These are phyloP conservation scores for Flaveria linearis DNA, from an alignment of 129 eudicot species.

Conservation along the genomic window DNA sequence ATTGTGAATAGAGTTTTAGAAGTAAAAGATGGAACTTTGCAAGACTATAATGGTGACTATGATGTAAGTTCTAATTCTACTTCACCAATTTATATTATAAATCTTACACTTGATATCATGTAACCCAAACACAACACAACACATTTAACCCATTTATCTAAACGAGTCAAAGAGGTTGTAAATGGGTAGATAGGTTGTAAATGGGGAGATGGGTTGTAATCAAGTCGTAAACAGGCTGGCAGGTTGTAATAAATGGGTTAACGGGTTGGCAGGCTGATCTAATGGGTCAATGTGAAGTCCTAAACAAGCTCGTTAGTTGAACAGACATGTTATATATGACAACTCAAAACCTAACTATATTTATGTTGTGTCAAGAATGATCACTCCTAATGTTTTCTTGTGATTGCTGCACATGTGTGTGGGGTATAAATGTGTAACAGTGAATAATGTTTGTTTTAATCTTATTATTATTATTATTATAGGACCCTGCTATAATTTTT, in stretches of 20 bases:
- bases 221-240: background rate
- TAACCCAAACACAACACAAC: background rate
- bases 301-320: too few species aligned
- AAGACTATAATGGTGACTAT: slow-evolving; percentile 86
- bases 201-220: background rate
- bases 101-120: background rate
- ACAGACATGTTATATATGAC: background rate
- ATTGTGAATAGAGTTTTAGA: slow-evolving; percentile 92
- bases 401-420: background rate
- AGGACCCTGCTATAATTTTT: background rate
- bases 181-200: background rate
- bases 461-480: background rate
- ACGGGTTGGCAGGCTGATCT: background rate
- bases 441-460: background rate
- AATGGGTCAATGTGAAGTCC: too few species aligned
- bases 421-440: background rate
- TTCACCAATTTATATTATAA: slow-evolving; percentile 12
- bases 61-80: slow-evolving; percentile 59
- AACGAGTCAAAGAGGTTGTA: background rate
- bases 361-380: background rate
- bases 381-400: background rate
- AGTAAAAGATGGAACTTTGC: slow-evolving; percentile 76
- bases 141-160: background rate
- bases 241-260: too few species aligned
- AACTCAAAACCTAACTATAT: background rate